Base-by-base conservation (phyloP, 1,284 basidiomycete species). In the Cutaneotrichosporon curvatum region DNA sequence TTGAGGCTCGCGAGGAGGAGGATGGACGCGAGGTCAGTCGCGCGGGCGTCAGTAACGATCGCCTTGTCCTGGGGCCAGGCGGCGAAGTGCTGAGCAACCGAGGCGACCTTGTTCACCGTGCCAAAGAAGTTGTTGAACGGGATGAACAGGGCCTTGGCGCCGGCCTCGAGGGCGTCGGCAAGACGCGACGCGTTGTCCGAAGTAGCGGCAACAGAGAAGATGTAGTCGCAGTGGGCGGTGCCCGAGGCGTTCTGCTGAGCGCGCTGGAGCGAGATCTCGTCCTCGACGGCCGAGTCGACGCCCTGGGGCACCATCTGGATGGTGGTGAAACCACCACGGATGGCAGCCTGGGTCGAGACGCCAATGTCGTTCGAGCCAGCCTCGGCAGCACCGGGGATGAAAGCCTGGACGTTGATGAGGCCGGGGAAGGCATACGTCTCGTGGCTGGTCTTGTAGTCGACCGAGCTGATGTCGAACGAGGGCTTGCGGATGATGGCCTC, bases 361-460 rank as follows among this genome's bases (percentile, higher is more conserved):
- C 74, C 73, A 52, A 92, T 78, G 62, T 87, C 87, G 30, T 77
- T 70, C 33, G 80, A 83, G 40, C 75, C 75, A 14, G 66, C 65
- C n/a, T 76, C 67, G 32, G 77, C 72, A 9, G 79, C 78, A 51
- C 76, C 77, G 14, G 94, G 91, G n/a, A 91, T 81, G 63, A 90
- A 97, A 4, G 88, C 80, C 37, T 85, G 81, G 42, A 96, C 79
- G 60, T 91, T 91, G 71, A 97, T 77, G 23, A 98, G 77, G 6
- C 94, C 94, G 14, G 94, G 92, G 79, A 98, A 87, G 12, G 80
- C 84, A 68, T 90, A 83, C 1, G 89, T 92, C 45, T 80, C 78
- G 70, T 94, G 89, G 22, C 91, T 92, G 42, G 87, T 91, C 80
- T 98, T 96, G 75, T 82, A 89, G 71, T 99, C 95, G 57, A 96